Base-by-base conservation (phyloP, 2,329 filamentous ascomycete species). In the Fusarium acutatum region DNA sequence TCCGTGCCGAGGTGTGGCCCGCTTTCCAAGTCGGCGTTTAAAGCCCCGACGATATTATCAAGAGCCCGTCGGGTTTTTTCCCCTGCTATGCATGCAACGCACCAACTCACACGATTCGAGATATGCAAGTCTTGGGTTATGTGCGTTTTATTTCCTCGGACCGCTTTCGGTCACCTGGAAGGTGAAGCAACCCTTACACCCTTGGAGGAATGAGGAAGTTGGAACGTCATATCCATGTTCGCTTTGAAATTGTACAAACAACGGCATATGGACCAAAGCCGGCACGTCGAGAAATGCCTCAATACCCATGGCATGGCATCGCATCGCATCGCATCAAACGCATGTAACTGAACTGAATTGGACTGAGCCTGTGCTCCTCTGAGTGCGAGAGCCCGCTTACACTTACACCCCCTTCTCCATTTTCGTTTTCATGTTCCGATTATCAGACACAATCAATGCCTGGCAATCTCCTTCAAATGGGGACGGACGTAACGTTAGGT, bases 211-310 rank as follows among this genome's bases (percentile, higher is more conserved):
- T 41, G 30, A 24, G 44, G 54, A 54, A 58, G 28, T 15, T n/a
- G 20, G 37, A 24, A 53, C 46, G 61, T 41, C 69, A 66, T 69
- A 49, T 53, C 47, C 64, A 62, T 41, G 43, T 46, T 57, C 24
- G 24, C 47, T 22, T 62, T n/a, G 17, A 50, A 34, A 52, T 26
- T 28, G 35, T 50, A 59, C 24, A 53, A 54, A 58, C 53, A 67
- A 73, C 57, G n/a, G 61, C 64, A 65, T 40, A 62, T 50, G 72
- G 62, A 61, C 46, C 43, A 73, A 70, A 50, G 44, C 64, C 64
- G 67, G 64, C 50, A 64, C 69, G 30, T 58, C 47, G 52, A 46
- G 65, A 76, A 77, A 77, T 77, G 64, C 75, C 75, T 77, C 75
- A 69, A 67, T 32, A 43, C 52, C 47, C 58, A 46, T 56, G 57